phyloP scores from a whole-genome alignment of 2,329 filamentous ascomycete genomes.

The Diplodia corticola region DNA sequence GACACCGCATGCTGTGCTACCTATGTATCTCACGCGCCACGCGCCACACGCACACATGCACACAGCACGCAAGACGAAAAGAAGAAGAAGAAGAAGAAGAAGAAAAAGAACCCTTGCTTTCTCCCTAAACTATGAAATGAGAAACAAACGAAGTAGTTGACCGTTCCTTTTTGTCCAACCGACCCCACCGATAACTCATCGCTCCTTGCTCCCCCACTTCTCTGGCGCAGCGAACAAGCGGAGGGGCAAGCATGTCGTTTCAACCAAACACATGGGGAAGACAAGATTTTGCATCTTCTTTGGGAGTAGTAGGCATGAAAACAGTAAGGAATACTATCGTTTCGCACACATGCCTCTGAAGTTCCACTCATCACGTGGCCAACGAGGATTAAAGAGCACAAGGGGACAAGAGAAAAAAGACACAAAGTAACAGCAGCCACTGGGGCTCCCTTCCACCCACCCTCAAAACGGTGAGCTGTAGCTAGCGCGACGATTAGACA shows the following conservation, averaged over 20 bases:
- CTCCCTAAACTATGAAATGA: not conserved
- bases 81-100: not conserved
- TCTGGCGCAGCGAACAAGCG: not conserved
- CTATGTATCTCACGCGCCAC: not conserved
- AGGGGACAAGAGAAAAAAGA: not conserved
- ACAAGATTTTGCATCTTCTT: not conserved
- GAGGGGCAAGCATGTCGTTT: not conserved
- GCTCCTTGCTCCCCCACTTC: not conserved
- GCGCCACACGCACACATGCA: not conserved
- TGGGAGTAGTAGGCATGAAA: not conserved
- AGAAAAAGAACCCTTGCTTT: not conserved
- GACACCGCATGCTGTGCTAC: not conserved
- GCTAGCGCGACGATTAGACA: not conserved
- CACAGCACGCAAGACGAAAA: not conserved
- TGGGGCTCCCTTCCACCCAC: not conserved
- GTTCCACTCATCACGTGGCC: not conserved
- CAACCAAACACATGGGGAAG: not conserved
- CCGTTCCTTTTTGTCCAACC: not conserved
- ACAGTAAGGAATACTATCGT: not conserved
- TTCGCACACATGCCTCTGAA: not conserved
- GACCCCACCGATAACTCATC: not conserved
- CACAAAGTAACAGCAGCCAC: constrained; percentile 1
- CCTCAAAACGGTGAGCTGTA: not conserved
- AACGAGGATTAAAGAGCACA: not conserved
- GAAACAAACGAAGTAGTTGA: not conserved